Conservation (phyloP, 2,329 filamentous ascomycete genomes). For the Exophiala mesophila region DNA sequence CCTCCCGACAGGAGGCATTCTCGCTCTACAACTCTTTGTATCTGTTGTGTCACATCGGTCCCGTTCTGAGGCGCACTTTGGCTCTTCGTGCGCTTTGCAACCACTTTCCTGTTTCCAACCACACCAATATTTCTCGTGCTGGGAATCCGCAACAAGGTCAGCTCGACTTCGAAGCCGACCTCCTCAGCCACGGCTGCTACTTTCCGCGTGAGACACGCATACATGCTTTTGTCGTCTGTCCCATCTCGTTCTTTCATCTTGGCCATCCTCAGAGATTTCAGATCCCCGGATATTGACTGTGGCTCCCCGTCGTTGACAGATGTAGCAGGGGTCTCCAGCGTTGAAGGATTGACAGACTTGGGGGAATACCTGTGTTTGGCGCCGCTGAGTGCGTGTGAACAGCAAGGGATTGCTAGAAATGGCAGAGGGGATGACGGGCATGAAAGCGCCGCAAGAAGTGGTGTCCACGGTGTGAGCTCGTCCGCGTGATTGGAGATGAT, state of each 20-base stretch:
- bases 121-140: constrained; percentile 84
- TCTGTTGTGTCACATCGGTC: constrained; percentile 50
- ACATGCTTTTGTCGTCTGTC: constrained; percentile 59
- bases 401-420: constrained; percentile 93
- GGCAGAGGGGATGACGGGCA: constrained; percentile 57
- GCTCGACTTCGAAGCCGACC: constrained; percentile 72
- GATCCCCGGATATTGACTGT: constrained; percentile 37
- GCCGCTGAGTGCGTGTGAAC: constrained; percentile 80
- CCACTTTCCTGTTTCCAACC: constrained; percentile 55
- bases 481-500: constrained; percentile 97
- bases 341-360: constrained; percentile 28
- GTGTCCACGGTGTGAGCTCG: constrained; percentile 93
- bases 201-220: constrained; percentile 78
- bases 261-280: constrained; percentile 35
- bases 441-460: constrained; percentile 68
- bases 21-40: constrained; percentile 57
- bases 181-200: constrained; percentile 64
- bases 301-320: constrained; percentile 23
- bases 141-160: constrained; percentile 82
- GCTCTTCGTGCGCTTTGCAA: background rate
- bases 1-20: constrained; percentile 45
- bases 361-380: constrained; percentile 57
- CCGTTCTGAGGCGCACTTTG: background rate
- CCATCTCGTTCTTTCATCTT: constrained; percentile 34
- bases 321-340: constrained; percentile 4